Evolutionary conservation across 2,329 filamentous ascomycete genomes (phyloP).

Genomic region (Epichloe bromicola): DNA sequence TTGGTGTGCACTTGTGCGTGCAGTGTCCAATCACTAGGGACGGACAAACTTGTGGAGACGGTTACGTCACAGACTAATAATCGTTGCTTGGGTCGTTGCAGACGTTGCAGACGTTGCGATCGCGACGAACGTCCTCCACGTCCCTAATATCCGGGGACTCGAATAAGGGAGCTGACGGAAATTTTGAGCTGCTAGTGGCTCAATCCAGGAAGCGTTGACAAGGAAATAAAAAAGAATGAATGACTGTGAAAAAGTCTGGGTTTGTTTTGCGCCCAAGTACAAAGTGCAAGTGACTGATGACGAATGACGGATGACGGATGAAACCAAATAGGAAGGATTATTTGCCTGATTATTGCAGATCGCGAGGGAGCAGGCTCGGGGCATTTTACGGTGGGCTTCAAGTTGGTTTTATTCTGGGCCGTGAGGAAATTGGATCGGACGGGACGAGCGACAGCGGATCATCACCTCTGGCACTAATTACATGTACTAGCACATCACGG

Average conservation of each 20-base stretch:
- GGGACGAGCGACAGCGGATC: neutral
- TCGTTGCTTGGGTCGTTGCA: neutral
- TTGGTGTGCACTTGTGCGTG: neutral
- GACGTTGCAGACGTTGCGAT: neutral
- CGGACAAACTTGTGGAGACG: neutral
- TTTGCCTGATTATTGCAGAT: neutral
- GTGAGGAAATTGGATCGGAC: neutral
- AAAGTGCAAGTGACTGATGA: neutral
- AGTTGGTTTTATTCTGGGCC: slow-evolving; percentile 3
- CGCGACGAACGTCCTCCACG: too few relatives aligned
- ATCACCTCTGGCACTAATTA: neutral
- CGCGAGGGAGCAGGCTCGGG: neutral
- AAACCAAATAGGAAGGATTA: neutral
- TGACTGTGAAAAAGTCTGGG: too few relatives aligned
- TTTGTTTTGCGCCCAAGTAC: too few relatives aligned
- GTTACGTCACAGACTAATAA: neutral
- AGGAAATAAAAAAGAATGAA: too few relatives aligned
- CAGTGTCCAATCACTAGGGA: too few relatives aligned
- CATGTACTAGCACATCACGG: neutral
- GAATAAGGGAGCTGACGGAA: too few relatives aligned
- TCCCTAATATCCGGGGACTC: too few relatives aligned
- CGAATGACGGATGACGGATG: neutral
- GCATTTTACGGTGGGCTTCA: neutral
- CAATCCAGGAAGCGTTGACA: too few relatives aligned
- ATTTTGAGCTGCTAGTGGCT: too few relatives aligned